Evolutionary conservation across 1,284 basidiomycete genomes (phyloP).

Genomic region (Sporisorium iseilematis-ciliati): DNA sequence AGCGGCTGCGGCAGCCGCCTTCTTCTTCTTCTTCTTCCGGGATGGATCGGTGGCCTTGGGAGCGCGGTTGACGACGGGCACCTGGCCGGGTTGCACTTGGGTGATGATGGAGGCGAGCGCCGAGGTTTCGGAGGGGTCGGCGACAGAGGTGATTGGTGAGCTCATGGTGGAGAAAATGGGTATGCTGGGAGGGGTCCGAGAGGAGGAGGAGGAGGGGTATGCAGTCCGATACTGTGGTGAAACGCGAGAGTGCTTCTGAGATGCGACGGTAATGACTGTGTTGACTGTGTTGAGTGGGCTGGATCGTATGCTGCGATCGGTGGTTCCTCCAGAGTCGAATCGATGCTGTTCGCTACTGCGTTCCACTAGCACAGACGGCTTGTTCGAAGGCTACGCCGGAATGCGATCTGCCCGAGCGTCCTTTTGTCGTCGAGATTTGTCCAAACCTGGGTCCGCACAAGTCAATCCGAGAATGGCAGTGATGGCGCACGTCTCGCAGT

Average conservation of each 20-base stretch:
- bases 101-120: slow-evolving; percentile 59
- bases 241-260: no score
- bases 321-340: no score
- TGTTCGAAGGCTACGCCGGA: background rate
- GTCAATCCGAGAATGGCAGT: no score
- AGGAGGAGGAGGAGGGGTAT: background rate
- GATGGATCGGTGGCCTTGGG: slow-evolving; percentile 16
- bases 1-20: slow-evolving; percentile 17
- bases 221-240: no score
- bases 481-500: no score
- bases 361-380: background rate
- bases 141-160: slow-evolving; percentile 56
- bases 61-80: slow-evolving; percentile 20
- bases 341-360: background rate
- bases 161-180: slow-evolving; percentile 17
- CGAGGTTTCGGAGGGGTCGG: slow-evolving; percentile 49
- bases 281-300: no score
- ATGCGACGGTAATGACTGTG: no score
- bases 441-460: background rate
- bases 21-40: slow-evolving; percentile 49
- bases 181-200: background rate
- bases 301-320: no score
- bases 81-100: slow-evolving; percentile 56
- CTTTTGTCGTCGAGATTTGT: background rate
- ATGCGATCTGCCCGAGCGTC: no score